Conservation (phyloP, 495 filamentous ascomycete genomes). For the Saxispiralis lemnorum region DNA sequence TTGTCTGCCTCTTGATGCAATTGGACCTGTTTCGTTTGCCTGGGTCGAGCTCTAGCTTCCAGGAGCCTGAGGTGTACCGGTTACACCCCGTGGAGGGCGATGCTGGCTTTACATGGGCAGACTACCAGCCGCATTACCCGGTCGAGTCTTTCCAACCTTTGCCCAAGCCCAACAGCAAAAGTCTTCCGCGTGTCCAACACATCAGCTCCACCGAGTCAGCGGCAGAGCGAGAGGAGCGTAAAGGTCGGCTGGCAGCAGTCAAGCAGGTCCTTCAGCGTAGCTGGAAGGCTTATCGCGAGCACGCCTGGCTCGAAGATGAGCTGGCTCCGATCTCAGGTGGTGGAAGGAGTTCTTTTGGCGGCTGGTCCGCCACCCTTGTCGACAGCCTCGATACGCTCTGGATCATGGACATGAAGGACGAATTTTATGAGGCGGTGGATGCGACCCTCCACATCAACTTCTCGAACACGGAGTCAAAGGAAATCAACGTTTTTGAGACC, state of each 20-base stretch:
- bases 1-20: too few species aligned
- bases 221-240: conserved; percentile 9
- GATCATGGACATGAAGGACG: conserved; percentile 43
- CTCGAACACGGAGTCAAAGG: conserved; percentile 18
- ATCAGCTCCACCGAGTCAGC: conserved; percentile 17
- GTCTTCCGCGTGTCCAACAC: conserved; percentile 18
- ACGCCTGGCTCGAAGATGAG: conserved; percentile 25
- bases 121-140: too few species aligned
- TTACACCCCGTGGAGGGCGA: too few species aligned
- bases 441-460: conserved; percentile 40
- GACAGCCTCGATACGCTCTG: conserved; percentile 45
- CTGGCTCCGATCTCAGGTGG: conserved; percentile 21
- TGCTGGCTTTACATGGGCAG: too few species aligned
- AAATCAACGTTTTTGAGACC: conserved; percentile 26
- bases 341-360: conserved; percentile 35
- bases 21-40: too few species aligned
- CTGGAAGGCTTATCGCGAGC: conserved; percentile 20
- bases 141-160: too few species aligned
- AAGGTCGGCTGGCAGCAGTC: conserved; percentile 17
- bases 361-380: conserved; percentile 44
- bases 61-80: too few species aligned
- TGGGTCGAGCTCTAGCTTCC: too few species aligned
- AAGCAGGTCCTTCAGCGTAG: conserved; percentile 19
- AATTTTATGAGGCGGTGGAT: conserved; percentile 40
- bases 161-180: not conserved